Evolutionary conservation across 352 stramenopile genomes (phyloP).

Genomic region (Phytophthora quininea): DNA sequence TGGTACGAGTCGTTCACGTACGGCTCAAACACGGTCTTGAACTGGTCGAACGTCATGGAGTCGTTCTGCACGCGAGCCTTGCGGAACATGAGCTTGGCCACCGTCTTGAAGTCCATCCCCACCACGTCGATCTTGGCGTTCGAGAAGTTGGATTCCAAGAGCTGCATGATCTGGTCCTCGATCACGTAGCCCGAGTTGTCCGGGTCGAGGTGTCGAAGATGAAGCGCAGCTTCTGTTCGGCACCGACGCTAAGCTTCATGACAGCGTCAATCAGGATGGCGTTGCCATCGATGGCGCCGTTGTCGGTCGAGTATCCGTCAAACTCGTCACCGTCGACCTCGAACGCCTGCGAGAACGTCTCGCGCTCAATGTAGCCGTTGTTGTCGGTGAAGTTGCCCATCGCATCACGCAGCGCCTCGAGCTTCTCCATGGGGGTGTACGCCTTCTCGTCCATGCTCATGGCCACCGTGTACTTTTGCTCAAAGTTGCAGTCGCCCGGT

Average conservation of each 20-base stretch:
- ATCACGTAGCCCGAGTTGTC: constrained; percentile 60
- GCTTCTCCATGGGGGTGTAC: constrained; percentile 53
- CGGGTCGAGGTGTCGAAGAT: constrained; percentile 86
- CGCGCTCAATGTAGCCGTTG: constrained; percentile 68
- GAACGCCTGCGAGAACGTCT: constrained; percentile 80
- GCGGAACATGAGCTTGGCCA: constrained; percentile 74
- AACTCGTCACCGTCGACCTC: constrained; percentile 64
- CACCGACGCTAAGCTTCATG: constrained; percentile 76
- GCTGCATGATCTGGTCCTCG: constrained; percentile 61
- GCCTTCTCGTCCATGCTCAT: constrained; percentile 58
- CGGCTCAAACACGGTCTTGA: constrained; percentile 69
- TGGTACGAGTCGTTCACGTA: constrained; percentile 75
- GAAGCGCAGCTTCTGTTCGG: constrained; percentile 80
- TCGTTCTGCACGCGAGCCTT: constrained; percentile 65
- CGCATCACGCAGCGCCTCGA: constrained; percentile 65
- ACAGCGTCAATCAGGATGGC: constrained; percentile 83
- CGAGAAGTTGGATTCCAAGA: constrained; percentile 80
- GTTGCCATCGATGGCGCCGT: constrained; percentile 72
- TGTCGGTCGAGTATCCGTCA: constrained; percentile 55
- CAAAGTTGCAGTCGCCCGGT: constrained; percentile 62
- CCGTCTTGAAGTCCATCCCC: constrained; percentile 67
- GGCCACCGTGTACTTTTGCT: constrained; percentile 63
- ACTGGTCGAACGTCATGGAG: constrained; percentile 75
- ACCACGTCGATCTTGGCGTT: constrained; percentile 73
- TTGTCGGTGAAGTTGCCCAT: constrained; percentile 66